Base-by-base conservation (phyloP, 2,329 filamentous ascomycete species). In the Aaosphaeria pasadenensis region DNA sequence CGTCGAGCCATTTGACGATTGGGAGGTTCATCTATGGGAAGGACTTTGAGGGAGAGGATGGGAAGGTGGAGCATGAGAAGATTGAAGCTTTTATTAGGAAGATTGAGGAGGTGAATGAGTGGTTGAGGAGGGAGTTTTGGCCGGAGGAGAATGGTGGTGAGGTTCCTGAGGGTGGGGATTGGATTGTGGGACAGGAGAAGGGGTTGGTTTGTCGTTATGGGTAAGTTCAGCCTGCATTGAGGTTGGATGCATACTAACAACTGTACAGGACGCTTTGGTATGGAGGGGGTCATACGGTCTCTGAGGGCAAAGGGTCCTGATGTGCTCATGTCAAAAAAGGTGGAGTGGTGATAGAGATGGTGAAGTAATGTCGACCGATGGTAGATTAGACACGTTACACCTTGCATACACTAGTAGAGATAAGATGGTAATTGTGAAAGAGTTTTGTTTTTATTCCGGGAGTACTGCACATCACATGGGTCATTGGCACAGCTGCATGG, bases 1-100 rank as follows among this genome's bases (percentile, higher is more conserved):
- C 91, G 1, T 92, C 88, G 42, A 90, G 89, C 11, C 92, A 97
- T 73, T 81, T 96, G 62, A 96, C 92, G 0, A 81, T 97, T 48
- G 91, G 82, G 0, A 79, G 92, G 4, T 96, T 94, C 66, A 79
- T 96, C 39, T 79, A 77, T 7, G 79, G 83, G 38, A 74, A 77
- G 9, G 89, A 91, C 39, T 74, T 78, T 36, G 60, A 64, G 35
- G 66, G 66, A 39, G 57, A 54, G 1, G 54, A 59, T 4, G 60
- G 78, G 35, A 78, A 78, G 6, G 66, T 59, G 24, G 71, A 80
- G 55, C 74, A 75, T 1, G 75, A 75, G 49, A 82, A 81, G 66
- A 79, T 91, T 57, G 68, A 74, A 58, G 70, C 60, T n/a, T 86
- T 91, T 77, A 77, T 95, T 11, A 70, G 77, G 11, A 78, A 78